Conservation (phyloP, 1,284 basidiomycete genomes). For the Tetrapyrgos nigripes region DNA sequence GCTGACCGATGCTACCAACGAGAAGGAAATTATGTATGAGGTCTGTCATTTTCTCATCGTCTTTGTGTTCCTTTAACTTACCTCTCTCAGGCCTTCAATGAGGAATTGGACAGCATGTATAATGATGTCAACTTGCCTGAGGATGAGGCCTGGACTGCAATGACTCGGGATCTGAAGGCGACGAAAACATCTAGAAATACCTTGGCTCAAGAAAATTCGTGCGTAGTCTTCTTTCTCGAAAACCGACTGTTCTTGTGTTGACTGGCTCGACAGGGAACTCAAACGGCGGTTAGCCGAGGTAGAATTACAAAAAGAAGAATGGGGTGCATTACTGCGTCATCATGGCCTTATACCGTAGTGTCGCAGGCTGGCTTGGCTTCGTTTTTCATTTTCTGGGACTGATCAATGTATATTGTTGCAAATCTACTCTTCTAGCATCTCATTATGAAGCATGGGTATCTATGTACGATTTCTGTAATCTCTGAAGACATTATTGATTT, state of each 20-base stretch:
- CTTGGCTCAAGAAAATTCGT: constrained; percentile 81
- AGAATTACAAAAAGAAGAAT: constrained; percentile 83
- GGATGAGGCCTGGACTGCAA: constrained; percentile 78
- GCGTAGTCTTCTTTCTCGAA: constrained; percentile 34
- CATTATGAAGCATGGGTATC: not conserved
- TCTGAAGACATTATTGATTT: too few relatives aligned
- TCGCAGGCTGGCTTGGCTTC: constrained; percentile 3
- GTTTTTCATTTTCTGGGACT: constrained; percentile 9
- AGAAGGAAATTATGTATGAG: constrained; percentile 92
- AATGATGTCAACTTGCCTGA: constrained; percentile 79
- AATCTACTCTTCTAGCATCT: constrained; percentile 8
- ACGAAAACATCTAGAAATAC: constrained; percentile 81
- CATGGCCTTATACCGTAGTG: constrained; percentile 16
- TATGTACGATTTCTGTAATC: not conserved
- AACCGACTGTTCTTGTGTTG: constrained; percentile 10
- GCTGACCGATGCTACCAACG: constrained; percentile 76
- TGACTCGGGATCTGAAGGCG: constrained; percentile 73
- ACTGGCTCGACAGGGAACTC: constrained; percentile 55
- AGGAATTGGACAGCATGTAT: constrained; percentile 90
- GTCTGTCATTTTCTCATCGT: constrained; percentile 46
- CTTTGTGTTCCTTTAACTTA: not conserved
- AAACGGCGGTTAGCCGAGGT: constrained; percentile 75
- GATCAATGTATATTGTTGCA: constrained; percentile 11
- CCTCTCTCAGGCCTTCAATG: constrained; percentile 82
- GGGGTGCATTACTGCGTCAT: constrained; percentile 16